These are phyloP conservation scores for Pyronema omphalodes DNA, from an alignment of 495 filamentous ascomycete genomes.

Conservation along the genomic window DNA sequence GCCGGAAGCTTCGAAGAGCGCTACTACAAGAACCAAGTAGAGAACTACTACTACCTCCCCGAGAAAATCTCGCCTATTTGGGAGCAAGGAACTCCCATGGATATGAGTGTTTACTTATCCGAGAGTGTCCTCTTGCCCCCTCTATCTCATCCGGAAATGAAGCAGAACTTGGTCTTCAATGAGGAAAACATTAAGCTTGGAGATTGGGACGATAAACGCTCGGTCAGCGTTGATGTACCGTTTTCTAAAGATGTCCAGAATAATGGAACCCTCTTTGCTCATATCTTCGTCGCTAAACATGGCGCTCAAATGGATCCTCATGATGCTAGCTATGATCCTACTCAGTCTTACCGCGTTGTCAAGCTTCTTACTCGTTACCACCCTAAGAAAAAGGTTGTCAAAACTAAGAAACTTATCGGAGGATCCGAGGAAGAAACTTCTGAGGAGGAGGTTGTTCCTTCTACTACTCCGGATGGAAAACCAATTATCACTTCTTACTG, in stretches of 20 bases:
- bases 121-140: slow-evolving; percentile 50
- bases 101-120: slow-evolving; percentile 72
- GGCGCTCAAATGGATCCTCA: slow-evolving; percentile 60
- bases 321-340: slow-evolving; percentile 47
- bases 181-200: slow-evolving; percentile 71
- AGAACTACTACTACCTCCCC: slow-evolving; percentile 53
- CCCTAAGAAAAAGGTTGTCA: slow-evolving; percentile 73
- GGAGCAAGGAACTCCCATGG: slow-evolving; percentile 55
- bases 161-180: slow-evolving; percentile 44
- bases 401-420: slow-evolving; percentile 78
- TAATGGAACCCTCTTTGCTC: slow-evolving; percentile 85
- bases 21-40: slow-evolving; percentile 40
- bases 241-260: slow-evolving; percentile 68
- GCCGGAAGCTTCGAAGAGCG: slow-evolving; percentile 22
- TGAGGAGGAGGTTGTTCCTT: slow-evolving; percentile 24
- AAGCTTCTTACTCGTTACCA: slow-evolving; percentile 77
- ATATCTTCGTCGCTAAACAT: slow-evolving; percentile 68
- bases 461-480: slow-evolving; percentile 28
- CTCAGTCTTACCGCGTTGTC: slow-evolving; percentile 61
- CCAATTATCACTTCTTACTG: slow-evolving; percentile 71
- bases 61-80: slow-evolving; percentile 73
- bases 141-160: slow-evolving; percentile 37
- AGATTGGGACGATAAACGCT: slow-evolving; percentile 59
- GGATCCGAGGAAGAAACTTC: slow-evolving; percentile 30
- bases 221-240: slow-evolving; percentile 55